These are phyloP conservation scores for Xylaria sp. DNA, from an alignment of 2,329 filamentous ascomycete species.

Conservation along the genomic window DNA sequence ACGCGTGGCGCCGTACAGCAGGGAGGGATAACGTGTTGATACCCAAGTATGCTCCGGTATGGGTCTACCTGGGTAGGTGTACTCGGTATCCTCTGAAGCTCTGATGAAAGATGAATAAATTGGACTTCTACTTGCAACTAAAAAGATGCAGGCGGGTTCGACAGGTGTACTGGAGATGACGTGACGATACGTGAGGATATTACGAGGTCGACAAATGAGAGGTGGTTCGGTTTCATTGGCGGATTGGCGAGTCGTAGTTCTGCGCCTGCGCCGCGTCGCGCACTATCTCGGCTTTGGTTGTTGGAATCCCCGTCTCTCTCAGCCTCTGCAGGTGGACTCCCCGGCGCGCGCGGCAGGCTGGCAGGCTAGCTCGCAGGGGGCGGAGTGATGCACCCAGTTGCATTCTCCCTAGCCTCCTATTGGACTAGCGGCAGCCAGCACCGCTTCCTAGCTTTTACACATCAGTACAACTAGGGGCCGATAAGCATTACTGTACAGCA, in stretches of 20 bases:
- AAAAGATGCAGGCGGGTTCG: constrained; percentile 6
- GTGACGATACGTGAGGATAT: constrained; percentile 18
- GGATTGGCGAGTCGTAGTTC: constrained; percentile 4
- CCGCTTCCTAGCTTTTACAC: constrained; percentile 15
- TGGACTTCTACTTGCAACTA: constrained; percentile 7
- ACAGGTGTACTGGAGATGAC: constrained; percentile 9
- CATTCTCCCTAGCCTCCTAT: constrained; percentile 19
- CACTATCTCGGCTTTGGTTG: constrained; percentile 16
- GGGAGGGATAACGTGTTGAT: constrained; percentile 24
- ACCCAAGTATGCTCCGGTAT: constrained; percentile 12
- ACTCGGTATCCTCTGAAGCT: constrained; percentile 2
- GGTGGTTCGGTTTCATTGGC: constrained; percentile 32
- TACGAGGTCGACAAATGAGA: not conserved
- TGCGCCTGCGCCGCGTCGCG: constrained; percentile 24
- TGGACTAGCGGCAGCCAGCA: constrained; percentile 27
- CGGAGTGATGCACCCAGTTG: constrained; percentile 20
- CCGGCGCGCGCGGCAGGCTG: constrained; percentile 27
- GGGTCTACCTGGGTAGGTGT: constrained; percentile 13
- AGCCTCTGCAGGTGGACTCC: constrained; percentile 30
- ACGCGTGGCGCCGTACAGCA: constrained; percentile 7
- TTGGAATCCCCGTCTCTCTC: constrained; percentile 15
- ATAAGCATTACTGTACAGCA: constrained; percentile 38
- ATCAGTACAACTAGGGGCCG: constrained; percentile 22
- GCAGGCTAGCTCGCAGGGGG: constrained; percentile 30
- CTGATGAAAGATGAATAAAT: not conserved